phyloP scores from a whole-genome alignment of 1,284 basidiomycete genomes.

The Trichosporon faecale region DNA sequence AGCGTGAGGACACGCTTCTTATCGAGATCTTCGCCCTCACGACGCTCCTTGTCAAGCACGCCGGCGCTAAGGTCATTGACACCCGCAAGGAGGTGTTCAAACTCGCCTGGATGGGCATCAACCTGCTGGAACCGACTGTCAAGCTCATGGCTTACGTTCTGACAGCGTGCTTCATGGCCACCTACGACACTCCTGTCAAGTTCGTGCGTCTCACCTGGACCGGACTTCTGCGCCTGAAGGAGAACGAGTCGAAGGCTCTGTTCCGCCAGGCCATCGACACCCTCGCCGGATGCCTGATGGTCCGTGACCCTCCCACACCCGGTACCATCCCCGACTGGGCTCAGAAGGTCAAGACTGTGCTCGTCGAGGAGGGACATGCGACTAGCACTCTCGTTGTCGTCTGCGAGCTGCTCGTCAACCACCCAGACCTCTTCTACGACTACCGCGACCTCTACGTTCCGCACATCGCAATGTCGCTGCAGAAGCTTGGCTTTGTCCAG shows the following conservation, averaged over 20 bases:
- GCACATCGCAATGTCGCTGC: conserved; percentile 86
- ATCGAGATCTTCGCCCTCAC: conserved; percentile 91
- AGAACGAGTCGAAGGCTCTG: conserved; percentile 69
- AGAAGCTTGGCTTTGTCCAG: conserved; percentile 77
- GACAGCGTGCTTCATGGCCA: conserved; percentile 89
- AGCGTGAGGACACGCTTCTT: conserved; percentile 59
- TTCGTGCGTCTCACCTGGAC: conserved; percentile 94
- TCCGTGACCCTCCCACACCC: conserved; percentile 57
- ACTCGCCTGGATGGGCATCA: conserved; percentile 88
- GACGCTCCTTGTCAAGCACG: conserved; percentile 82
- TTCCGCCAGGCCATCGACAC: conserved; percentile 87
- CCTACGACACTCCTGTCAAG: conserved; percentile 86
- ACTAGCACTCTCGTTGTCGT: conserved; percentile 81
- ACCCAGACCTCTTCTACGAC: conserved; percentile 88
- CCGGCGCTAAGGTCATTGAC: conserved; percentile 70
- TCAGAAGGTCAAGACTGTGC: conserved; percentile 75
- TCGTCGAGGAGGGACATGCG: conserved; percentile 83
- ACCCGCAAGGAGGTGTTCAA: conserved; percentile 92
- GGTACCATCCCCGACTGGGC: conserved; percentile 77
- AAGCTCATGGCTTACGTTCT: conserved; percentile 93
- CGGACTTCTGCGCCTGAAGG: conserved; percentile 78
- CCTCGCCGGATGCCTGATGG: conserved; percentile 78
- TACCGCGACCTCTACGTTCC: conserved; percentile 93
- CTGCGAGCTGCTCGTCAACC: conserved; percentile 88
- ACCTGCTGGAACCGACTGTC: conserved; percentile 64